phyloP scores from a whole-genome alignment of 208 protist species.

The Wallacemonas sp. region DNA sequence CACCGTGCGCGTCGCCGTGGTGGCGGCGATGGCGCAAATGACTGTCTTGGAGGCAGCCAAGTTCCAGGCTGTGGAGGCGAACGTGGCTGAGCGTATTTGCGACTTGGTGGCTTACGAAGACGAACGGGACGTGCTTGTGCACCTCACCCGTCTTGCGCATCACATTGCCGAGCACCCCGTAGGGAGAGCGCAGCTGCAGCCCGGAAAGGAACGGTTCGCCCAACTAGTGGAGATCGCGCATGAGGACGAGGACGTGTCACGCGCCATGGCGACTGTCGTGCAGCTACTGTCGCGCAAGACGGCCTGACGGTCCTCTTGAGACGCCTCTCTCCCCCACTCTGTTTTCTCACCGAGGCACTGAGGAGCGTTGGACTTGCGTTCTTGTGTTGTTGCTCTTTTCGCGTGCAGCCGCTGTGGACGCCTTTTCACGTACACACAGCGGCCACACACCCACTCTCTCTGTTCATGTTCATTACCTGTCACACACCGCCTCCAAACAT shows the following conservation, averaged over 20 bases:
- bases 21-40: conserved; percentile 64
- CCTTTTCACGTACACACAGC: too few species aligned
- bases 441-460: too few species aligned
- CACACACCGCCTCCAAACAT: too few species aligned
- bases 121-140: conserved; percentile 80
- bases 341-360: neutral
- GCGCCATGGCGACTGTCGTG: conserved; percentile 18
- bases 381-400: neutral
- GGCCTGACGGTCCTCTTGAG: neutral
- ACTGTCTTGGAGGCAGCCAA: conserved; percentile 77
- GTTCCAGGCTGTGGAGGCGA: conserved; percentile 56
- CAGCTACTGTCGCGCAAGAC: conserved; percentile 22
- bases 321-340: neutral
- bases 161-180: conserved; percentile 66
- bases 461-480: too few species aligned
- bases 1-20: conserved; percentile 61
- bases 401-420: too few species aligned
- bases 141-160: conserved; percentile 59
- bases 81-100: conserved; percentile 27
- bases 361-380: neutral
- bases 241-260: conserved; percentile 30
- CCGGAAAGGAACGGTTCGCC: conserved; percentile 35
- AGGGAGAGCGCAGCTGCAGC: conserved; percentile 41
- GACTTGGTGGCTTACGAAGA: conserved; percentile 49
- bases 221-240: conserved; percentile 32